Base-by-base conservation (phyloP, 768 basidiomycete genomes). In the Lentinula sp. region DNA sequence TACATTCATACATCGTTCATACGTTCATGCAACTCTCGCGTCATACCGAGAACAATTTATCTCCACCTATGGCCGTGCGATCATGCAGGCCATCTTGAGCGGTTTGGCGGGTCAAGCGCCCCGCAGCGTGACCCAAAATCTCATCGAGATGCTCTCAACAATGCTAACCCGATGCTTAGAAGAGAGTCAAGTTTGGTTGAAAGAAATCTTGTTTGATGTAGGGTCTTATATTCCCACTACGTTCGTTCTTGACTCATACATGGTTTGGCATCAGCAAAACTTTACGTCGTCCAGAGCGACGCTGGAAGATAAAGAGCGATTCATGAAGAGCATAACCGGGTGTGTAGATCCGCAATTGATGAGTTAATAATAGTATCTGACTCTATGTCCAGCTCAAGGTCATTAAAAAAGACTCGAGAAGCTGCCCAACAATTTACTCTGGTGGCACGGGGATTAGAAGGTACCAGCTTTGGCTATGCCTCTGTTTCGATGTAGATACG, bases 71-170 rank as follows among this genome's bases (percentile, higher is more conserved):
- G 92, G 91, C n/a, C 81, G 78, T 33, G 66, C 79, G 16, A 83
- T 95, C 61, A 83, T 95, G 72, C 81, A 83, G 15, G 89, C 89
- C 0, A 73, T 95, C 2, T 71, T 98, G 18, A 78, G 80, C 54
- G 94, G 91, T 20, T 91, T 96, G 58, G 95, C 91, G 0, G 87
- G 90, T 12, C 82, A 88, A 2, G 89, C 93, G 1, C 95, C 95
- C 0, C 77, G 93, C 60, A 92, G 91, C 23, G 87, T 84, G 16
- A 86, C 88, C 4, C 87, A 84, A 18, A 96, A 96, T 69, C 78
- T 97, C 32, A 88, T 92, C 3, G 94, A 96, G 65, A 72, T 97
- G 35, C 74, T 98, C 32, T 85, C 85, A 2, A 83, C 81, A 43
- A 70, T 96, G 7, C 76, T 87, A 33, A 80, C 79, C 13, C 80